phyloP scores from a whole-genome alignment of 768 basidiomycete species.

The Kwoniella shandongensis region DNA sequence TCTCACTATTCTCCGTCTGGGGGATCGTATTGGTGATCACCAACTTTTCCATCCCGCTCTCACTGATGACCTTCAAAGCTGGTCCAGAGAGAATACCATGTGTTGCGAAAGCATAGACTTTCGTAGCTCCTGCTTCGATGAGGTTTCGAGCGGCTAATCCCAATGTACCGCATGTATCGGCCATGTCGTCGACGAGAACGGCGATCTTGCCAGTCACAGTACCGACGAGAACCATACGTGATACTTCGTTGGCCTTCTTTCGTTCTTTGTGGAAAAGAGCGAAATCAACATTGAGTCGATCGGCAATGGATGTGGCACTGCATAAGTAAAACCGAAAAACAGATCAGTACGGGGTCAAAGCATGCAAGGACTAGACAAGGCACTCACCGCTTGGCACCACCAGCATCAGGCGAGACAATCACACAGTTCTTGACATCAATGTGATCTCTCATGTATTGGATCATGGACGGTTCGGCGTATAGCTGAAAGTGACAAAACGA shows the following conservation, averaged over 20 bases:
- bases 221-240: constrained; percentile 78
- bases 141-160: constrained; percentile 80
- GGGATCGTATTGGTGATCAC: constrained; percentile 98
- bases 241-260: constrained; percentile 61
- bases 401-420: constrained; percentile 95
- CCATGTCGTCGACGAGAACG: constrained; percentile 98
- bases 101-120: constrained; percentile 82
- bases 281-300: constrained; percentile 92
- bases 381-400: constrained; percentile 92
- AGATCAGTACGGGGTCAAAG: no score
- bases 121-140: constrained; percentile 81
- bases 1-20: constrained; percentile 64
- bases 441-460: constrained; percentile 83
- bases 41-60: constrained; percentile 64
- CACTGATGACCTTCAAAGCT: constrained; percentile 28
- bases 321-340: neutral
- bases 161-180: constrained; percentile 91
- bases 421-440: constrained; percentile 87
- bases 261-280: constrained; percentile 92
- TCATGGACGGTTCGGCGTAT: constrained; percentile 92
- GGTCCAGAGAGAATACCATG: constrained; percentile 63
- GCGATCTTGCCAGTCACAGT: constrained; percentile 92
- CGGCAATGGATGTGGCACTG: constrained; percentile 91
- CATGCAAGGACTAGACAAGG: neutral
- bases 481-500: constrained; percentile 55